Evolutionary conservation across 2,329 filamentous ascomycete genomes (phyloP), one percentile per base, ranked within the genome.

Genomic region (Coleophoma cylindrospora): DNA sequence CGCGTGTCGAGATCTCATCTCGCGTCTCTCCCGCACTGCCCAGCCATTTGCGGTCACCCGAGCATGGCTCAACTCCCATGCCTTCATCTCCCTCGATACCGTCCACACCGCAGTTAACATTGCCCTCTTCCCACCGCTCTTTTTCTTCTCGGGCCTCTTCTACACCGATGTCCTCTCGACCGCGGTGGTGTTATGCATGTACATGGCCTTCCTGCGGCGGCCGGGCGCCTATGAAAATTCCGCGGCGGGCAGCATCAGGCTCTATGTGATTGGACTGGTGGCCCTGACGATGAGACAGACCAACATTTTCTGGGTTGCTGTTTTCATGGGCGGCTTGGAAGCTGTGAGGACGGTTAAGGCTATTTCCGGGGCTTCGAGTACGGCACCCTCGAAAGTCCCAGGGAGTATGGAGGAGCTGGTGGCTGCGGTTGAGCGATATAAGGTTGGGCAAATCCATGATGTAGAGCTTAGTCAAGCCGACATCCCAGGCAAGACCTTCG

Each of bases 121-220:
- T 38, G 83, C 83, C 15, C 73, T 96, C 0, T 96, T 97, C 54
- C 94, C 94, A 0, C 81, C 91, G 0, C 67, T 99, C 1, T 96
- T 96, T 75, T 99, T 99, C 76, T 99, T 99, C 68, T 94, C 90
- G 0, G 91, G 83, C 0, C 74, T 99, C 8, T 99, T 95, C 68
- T 99, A 99, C 67, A 99, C 94, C 0, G 94, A 99, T 66, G 79
- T 96, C 3, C 76, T 88, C 46, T 95, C 92, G 0, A 88, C 91
- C 0, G 73, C 88, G 8, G 76, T 83, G 1, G 89, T 96, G 0
- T 70, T 96, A 9, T 65, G 82, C 2, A 81, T 83, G 1, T 94
- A 91, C 62, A 71, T 77, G 34, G 72, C 77, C 49, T 77, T 80
- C 53, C 66, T 83, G 4, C 53, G 63, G 21, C 74, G 58, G 34